Evolutionary conservation across 108 stramenopile species (phyloP).

Genomic region (Nitzschia inconspicua): DNA sequence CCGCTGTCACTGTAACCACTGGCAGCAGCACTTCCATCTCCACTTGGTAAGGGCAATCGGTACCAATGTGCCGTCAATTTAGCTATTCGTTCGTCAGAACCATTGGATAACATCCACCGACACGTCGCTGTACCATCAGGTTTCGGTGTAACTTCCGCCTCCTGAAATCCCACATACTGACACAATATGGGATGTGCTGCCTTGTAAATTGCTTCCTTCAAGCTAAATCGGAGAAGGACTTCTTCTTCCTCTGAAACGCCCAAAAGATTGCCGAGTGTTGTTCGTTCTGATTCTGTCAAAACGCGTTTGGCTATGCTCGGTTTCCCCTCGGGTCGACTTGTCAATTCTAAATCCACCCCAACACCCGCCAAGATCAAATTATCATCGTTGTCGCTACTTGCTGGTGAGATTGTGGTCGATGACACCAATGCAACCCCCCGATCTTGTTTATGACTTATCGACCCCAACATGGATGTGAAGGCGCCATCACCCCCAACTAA

Average conservation of each 20-base stretch:
- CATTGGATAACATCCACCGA: constrained; percentile 35
- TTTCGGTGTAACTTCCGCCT: constrained; percentile 72
- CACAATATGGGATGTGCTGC: constrained; percentile 77
- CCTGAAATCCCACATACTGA: constrained; percentile 83
- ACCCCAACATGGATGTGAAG: constrained; percentile 46
- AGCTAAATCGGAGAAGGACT: constrained; percentile 75
- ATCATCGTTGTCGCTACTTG: constrained; percentile 20
- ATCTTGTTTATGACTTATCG: constrained; percentile 73
- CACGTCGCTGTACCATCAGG: constrained; percentile 73
- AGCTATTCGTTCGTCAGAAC: constrained; percentile 35
- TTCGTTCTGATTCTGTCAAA: constrained; percentile 56
- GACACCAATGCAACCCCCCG: constrained; percentile 44
- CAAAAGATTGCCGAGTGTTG: constrained; percentile 48
- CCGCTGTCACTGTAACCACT: constrained; percentile 2
- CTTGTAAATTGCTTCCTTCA: constrained; percentile 88
- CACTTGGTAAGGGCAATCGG: no score
- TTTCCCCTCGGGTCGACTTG: constrained; percentile 36
- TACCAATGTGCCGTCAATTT: constrained; percentile 64
- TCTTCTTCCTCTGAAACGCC: constrained; percentile 68
- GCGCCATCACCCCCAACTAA: no score
- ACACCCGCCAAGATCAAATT: constrained; percentile 34
- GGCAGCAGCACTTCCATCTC: not conserved
- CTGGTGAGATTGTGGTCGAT: not conserved
- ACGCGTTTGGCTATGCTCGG: constrained; percentile 56
- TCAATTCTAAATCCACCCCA: constrained; percentile 76